Evolutionary conservation across 306 rosid genomes (phyloP).

Genomic region (Cicer pinnatifidum): DNA sequence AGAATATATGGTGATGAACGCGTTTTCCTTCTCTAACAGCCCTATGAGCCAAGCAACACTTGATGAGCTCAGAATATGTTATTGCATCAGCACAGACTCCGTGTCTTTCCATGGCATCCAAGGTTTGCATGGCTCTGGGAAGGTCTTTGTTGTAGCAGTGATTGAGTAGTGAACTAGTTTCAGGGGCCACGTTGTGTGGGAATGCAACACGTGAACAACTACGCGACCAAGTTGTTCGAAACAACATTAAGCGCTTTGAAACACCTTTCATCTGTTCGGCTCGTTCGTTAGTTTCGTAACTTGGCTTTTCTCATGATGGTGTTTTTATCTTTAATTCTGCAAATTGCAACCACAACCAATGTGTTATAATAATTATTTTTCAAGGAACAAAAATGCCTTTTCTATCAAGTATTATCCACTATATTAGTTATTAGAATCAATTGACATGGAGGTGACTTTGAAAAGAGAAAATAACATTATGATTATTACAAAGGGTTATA

Average conservation of each 20-base stretch:
- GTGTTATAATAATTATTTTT: too few species aligned
- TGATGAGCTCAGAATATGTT: conserved; percentile 77
- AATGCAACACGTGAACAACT: conserved; percentile 43
- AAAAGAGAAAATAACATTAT: too few species aligned
- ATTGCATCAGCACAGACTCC: conserved; percentile 63
- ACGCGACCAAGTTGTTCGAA: conserved; percentile 38
- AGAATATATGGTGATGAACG: conserved; percentile 71
- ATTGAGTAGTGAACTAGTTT: conserved; percentile 52
- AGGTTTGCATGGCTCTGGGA: conserved; percentile 67
- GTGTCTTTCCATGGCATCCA: conserved; percentile 70
- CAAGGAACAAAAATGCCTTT: too few species aligned
- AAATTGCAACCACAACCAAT: too few species aligned
- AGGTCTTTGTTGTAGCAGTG: conserved; percentile 69
- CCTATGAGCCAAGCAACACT: conserved; percentile 71
- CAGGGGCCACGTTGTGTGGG: conserved; percentile 35
- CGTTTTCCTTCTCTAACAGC: conserved; percentile 69
- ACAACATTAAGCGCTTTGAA: conserved; percentile 46
- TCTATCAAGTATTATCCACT: too few species aligned
- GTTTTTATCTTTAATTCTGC: neutral
- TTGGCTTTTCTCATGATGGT: neutral
- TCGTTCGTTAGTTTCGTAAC: neutral
- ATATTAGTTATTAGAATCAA: too few species aligned
- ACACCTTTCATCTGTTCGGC: conserved; percentile 49
- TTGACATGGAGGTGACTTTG: too few species aligned
- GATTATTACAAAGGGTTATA: too few species aligned